Percentiles rank a stretch among this genome's conserved stretches.
Conservation (phyloP, 345 rosid genomes). For the Gossypium mustelinum region DNA sequence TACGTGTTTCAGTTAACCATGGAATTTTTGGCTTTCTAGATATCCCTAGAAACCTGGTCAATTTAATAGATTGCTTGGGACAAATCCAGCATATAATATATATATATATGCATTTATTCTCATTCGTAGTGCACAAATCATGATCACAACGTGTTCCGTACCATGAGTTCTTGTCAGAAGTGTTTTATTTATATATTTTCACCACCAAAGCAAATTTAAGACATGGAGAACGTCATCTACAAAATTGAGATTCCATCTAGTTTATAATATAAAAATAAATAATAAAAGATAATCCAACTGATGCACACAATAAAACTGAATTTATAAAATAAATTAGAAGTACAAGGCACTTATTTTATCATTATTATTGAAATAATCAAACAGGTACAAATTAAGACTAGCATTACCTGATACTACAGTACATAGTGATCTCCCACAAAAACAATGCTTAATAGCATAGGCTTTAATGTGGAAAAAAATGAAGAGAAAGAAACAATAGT, state of each 20-base stretch:
- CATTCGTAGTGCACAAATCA: neutral
- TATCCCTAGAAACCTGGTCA: neutral
- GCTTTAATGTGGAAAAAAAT: neutral
- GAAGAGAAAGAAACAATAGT: neutral
- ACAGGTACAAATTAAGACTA: neutral
- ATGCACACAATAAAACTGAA: neutral
- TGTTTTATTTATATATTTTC: neutral
- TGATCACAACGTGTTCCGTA: neutral
- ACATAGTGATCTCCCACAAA: constrained; percentile 10
- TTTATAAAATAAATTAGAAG: neutral
- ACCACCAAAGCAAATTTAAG: neutral
- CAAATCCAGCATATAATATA: too few relatives aligned
- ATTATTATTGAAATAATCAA: neutral
- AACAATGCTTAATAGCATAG: constrained; percentile 5
- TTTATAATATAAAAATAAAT: too few relatives aligned
- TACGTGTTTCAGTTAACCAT: neutral
- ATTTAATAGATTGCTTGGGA: neutral
- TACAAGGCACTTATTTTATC: neutral
- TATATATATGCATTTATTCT: neutral
- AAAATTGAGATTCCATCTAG: neutral
- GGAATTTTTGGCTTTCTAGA: neutral
- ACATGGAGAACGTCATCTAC: neutral
- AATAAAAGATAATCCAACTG: neutral
- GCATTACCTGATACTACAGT: neutral
- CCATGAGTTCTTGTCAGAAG: neutral